Evolutionary conservation across 116 monocot species (phyloP).

Genomic region (Posidonia oceanica): DNA sequence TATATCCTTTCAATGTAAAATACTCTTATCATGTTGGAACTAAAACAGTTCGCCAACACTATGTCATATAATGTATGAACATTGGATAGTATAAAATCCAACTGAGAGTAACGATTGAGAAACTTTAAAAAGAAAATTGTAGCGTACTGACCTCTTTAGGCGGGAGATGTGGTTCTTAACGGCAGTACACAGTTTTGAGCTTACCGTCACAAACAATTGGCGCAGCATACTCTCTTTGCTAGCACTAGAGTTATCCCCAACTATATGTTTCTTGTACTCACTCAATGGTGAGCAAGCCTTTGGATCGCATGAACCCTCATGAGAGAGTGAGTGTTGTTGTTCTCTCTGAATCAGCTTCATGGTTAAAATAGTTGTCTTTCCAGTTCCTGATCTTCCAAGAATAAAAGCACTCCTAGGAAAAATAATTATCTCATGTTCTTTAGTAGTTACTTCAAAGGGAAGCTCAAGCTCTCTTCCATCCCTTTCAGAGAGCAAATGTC

Average conservation of each 20-base stretch:
- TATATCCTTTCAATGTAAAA: too few relatives aligned
- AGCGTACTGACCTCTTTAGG: conserved; percentile 27
- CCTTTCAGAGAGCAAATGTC: conserved; percentile 35
- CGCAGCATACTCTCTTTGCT: neutral
- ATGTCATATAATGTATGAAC: too few relatives aligned
- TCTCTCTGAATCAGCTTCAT: conserved; percentile 49
- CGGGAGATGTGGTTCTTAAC: conserved; percentile 28
- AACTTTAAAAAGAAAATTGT: neutral
- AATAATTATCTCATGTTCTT: conserved; percentile 36
- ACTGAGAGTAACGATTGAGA: neutral
- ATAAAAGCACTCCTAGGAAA: conserved; percentile 47
- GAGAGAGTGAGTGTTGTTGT: conserved; percentile 26
- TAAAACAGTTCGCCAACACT: too few relatives aligned
- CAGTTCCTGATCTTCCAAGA: conserved; percentile 70
- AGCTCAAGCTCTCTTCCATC: conserved; percentile 56
- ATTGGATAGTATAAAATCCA: too few relatives aligned
- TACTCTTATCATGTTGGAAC: too few relatives aligned
- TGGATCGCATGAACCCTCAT: neutral
- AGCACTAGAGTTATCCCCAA: neutral
- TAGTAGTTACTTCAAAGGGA: conserved; percentile 52
- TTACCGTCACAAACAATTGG: conserved; percentile 65
- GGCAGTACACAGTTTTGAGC: conserved; percentile 49
- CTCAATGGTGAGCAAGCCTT: neutral
- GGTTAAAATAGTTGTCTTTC: conserved; percentile 56
- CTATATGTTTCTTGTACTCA: neutral